Evolutionary conservation across 2,329 filamentous ascomycete genomes (phyloP), one percentile per base, ranked within the genome.

Genomic region (Fusarium heterosporum): DNA sequence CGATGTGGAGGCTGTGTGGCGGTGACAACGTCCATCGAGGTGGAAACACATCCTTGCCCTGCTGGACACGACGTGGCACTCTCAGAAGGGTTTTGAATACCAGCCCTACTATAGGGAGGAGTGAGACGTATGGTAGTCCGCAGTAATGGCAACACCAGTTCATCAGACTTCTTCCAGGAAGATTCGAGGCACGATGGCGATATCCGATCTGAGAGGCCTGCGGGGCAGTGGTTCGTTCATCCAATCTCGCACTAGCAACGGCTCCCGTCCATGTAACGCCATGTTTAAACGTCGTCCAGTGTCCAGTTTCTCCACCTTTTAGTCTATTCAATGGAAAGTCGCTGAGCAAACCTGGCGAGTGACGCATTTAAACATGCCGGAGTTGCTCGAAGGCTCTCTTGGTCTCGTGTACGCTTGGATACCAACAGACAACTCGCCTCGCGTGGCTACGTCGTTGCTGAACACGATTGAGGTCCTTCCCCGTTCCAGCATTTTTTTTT

Each of bases 1-100:
- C 62, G 69, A 70, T 49, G 69, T 73, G 71, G 71, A 73, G 67
- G 68, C 48, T 55, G 55, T 53, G 55, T 72, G 70, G 71, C 69
- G 69, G 69, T 66, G 59, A 70, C 61, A 38, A 58, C 66, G 71
- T 46, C 64, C 66, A 72, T 59, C 64, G 63, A 68, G 66, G 70
- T 71, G 70, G 70, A 72, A 72, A 66, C 56, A 34, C 49, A 59
- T 54, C 69, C 69, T 63, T 58, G 56, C 69, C 69, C 60, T 58
- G 56, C 57, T 51, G 38, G 45, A 54, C 45, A 72, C 68, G 56
- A 73, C 69, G 71, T 73, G 71, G 71, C 71, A 69, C 60, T 45
- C 52, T 58, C 51, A 65, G 67, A 72, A 71, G 61, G 54, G 62
- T 54, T 51, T 48, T 48, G 47, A 28, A 46, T n/a, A 51, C 51